phyloP scores from a whole-genome alignment of 805 yeast species.

The Monosporozyma solicola region DNA sequence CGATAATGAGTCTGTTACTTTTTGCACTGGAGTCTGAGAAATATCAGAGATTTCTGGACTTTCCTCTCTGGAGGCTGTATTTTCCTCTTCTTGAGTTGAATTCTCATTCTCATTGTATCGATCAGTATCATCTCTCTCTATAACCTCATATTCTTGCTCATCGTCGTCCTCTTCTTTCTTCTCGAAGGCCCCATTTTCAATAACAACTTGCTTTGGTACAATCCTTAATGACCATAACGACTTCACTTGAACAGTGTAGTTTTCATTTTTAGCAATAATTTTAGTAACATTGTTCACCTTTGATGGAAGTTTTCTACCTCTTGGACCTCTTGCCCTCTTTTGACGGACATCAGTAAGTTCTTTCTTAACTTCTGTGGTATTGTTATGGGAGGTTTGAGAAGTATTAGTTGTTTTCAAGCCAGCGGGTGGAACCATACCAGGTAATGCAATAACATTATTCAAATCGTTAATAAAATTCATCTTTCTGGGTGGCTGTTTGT shows the following conservation, averaged over 20 bases:
- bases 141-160: not conserved
- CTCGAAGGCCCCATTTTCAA: not conserved
- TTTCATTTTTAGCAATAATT: constrained; percentile 14
- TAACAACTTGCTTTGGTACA: not conserved
- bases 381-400: not conserved
- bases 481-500: constrained; percentile 18
- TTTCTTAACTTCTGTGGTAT: not conserved
- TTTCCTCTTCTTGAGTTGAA: not conserved
- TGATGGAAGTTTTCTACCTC: constrained; percentile 58
- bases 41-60: not conserved
- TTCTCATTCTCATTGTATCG: not conserved
- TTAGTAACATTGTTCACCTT: constrained; percentile 36
- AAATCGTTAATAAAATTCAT: constrained; percentile 45
- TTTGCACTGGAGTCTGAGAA: not conserved
- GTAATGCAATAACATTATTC: constrained; percentile 52
- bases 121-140: not conserved
- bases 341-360: constrained; percentile 9
- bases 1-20: constrained; percentile 1
- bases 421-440: constrained; percentile 37
- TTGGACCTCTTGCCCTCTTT: constrained; percentile 62
- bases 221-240: constrained; percentile 14
- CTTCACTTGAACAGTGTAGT: constrained; percentile 16
- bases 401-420: constrained; percentile 15
- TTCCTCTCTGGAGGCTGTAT: not conserved
- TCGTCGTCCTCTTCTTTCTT: not conserved